Evolutionary conservation across 116 monocot genomes (phyloP), one percentile per base, ranked within the genome.

Genomic region (Trichopus zeylanicus): DNA sequence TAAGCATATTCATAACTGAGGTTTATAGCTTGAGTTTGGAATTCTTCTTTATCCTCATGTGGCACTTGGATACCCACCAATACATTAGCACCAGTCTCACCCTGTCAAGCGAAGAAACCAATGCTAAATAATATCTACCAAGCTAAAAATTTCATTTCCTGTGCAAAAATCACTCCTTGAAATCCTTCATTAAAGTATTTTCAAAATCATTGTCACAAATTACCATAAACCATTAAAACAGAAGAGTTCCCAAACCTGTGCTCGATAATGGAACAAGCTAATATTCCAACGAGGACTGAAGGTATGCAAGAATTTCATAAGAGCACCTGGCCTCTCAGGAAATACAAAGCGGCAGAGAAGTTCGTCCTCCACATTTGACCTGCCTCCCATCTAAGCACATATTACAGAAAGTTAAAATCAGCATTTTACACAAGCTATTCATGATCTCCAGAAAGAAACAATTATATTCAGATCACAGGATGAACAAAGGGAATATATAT

Each of bases 201-300:
- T n/a, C n/a, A n/a, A n/a, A n/a, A n/a, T n/a, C n/a, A n/a, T n/a
- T n/a, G n/a, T 29, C n/a, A n/a, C n/a, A n/a, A n/a, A n/a, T n/a
- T 16, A 56, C 18, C 13, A 8, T 15, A 18, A 56, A 56, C 6
- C 6, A 20, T 46, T 1, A 59, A 49, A n/a, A 16, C 2, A 28
- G 2, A 21, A 26, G 26, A 60, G 22, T 30, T 30, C 0, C 33
- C 6, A 26, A 23, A 93, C 97, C 97, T 97, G 91, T 12, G 97
- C 73, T 67, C 97, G 81, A 53, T 97, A 97, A 75, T 97, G 91
- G 61, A 97, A 97, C 29, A 97, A 61, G 55, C 79, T 91, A 68
- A 97, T 97, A 61, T 97, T 91, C 97, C 97, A 97, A 35, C 87
- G 68, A 6, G 97, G 97, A 55, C 91, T 97, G 48, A 97, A 97